Conservation (phyloP, 2,329 filamentous ascomycete species). For the Chaetomiaceae sp. region DNA sequence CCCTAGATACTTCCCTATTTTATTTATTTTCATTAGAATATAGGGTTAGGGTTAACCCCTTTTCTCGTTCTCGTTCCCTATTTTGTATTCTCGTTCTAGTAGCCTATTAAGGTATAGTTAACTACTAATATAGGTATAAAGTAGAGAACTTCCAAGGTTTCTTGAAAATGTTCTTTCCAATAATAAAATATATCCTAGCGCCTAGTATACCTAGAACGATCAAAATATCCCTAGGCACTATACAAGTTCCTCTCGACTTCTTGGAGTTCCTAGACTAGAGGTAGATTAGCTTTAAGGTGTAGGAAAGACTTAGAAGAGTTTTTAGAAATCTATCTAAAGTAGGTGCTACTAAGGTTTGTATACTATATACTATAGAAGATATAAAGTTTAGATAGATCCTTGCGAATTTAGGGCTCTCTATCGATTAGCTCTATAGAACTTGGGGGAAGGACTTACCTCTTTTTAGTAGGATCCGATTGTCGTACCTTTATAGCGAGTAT, state of each 20-base stretch:
- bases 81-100: conserved; percentile 13
- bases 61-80: conserved; percentile 10
- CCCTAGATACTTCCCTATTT: background rate
- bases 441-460: conserved; percentile 6
- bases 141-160: conserved; percentile 8
- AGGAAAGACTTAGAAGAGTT: conserved; percentile 12
- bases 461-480: conserved; percentile 5
- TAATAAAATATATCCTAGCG: conserved; percentile 1
- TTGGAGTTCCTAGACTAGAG: conserved; percentile 14
- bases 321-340: conserved; percentile 10
- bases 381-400: conserved; percentile 8
- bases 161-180: conserved; percentile 4
- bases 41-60: conserved; percentile 14
- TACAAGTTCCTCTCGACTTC: conserved; percentile 13
- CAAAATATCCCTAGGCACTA: conserved; percentile 13
- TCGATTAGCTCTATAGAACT: conserved; percentile 8
- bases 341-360: conserved; percentile 3
- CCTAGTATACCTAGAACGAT: conserved; percentile 7
- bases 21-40: background rate
- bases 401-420: conserved; percentile 5
- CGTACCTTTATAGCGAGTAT: conserved; percentile 8
- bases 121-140: conserved; percentile 11
- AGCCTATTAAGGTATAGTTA: conserved; percentile 9
- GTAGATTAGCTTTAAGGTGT: conserved; percentile 15
- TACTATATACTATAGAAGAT: conserved; percentile 11